Conservation (phyloP, 1,139 yeast species). For the Lipomyces yarrowii region DNA sequence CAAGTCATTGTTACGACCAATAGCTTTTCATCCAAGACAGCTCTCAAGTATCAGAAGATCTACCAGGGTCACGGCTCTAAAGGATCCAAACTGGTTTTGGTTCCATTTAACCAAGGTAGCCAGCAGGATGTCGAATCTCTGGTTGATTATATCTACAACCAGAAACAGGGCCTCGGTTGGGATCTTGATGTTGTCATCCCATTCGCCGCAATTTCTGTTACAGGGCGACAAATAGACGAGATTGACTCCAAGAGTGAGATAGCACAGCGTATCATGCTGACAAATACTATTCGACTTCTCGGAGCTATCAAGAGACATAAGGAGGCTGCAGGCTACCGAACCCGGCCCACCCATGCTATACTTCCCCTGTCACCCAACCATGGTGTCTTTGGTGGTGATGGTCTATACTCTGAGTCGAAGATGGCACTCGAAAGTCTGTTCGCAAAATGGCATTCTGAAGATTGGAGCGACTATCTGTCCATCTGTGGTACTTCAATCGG, state of each 20-base stretch:
- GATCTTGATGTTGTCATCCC: constrained; percentile 95
- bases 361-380: constrained; percentile 97
- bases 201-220: constrained; percentile 98
- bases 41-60: constrained; percentile 92
- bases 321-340: constrained; percentile 70
- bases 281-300: constrained; percentile 87
- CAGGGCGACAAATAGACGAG: constrained; percentile 90
- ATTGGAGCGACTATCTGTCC: constrained; percentile 92
- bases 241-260: constrained; percentile 95
- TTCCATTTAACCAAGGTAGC: constrained; percentile 84
- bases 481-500: constrained; percentile 98
- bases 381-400: constrained; percentile 97
- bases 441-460: constrained; percentile 98
- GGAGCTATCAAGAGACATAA: constrained; percentile 89
- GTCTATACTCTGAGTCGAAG: constrained; percentile 96
- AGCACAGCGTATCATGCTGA: constrained; percentile 97
- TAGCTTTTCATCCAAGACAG: constrained; percentile 88
- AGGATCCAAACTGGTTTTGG: constrained; percentile 90
- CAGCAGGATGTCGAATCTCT: constrained; percentile 89
- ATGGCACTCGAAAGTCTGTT: constrained; percentile 90
- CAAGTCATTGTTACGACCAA: constrained; percentile 95
- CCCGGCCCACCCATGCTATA: constrained; percentile 97
- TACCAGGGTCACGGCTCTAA: constrained; percentile 91
- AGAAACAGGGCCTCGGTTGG: constrained; percentile 92
- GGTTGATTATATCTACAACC: constrained; percentile 78